These are phyloP conservation scores for Onygena corvina DNA, from an alignment of 2,329 filamentous ascomycete species.

Conservation along the genomic window DNA sequence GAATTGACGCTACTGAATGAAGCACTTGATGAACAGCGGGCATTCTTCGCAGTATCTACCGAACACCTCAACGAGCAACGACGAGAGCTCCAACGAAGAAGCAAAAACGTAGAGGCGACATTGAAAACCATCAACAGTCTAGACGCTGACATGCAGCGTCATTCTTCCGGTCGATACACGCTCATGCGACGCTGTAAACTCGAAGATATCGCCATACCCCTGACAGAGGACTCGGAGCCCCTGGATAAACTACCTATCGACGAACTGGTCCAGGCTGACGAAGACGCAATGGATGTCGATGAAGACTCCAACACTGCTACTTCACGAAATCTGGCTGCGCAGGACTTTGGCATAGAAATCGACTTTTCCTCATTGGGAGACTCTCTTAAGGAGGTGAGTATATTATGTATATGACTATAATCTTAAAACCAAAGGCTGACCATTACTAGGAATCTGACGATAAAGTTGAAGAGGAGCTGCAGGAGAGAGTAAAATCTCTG, in stretches of 20 bases:
- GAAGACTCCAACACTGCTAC: slow-evolving; percentile 45
- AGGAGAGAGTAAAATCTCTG: slow-evolving; percentile 64
- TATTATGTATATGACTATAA: slow-evolving; percentile 14
- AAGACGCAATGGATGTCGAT: slow-evolving; percentile 88
- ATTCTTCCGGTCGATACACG: slow-evolving; percentile 70
- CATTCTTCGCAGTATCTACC: slow-evolving; percentile 54
- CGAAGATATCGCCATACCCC: slow-evolving; percentile 78
- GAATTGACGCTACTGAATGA: slow-evolving; percentile 67
- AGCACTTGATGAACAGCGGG: slow-evolving; percentile 55
- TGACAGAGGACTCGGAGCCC: slow-evolving; percentile 55
- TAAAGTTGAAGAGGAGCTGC: slow-evolving; percentile 60
- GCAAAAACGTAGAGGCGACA: slow-evolving; percentile 65
- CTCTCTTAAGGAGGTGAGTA: slow-evolving; percentile 61
- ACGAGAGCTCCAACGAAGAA: slow-evolving; percentile 68
- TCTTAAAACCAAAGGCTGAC: slow-evolving; percentile 21
- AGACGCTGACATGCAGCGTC: slow-evolving; percentile 78
- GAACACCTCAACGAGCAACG: slow-evolving; percentile 69
- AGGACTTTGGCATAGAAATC: slow-evolving; percentile 84
- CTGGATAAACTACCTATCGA: slow-evolving; percentile 80
- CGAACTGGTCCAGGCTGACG: slow-evolving; percentile 63
- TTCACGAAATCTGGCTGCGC: slow-evolving; percentile 51
- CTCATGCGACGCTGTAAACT: slow-evolving; percentile 81
- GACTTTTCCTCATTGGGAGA: slow-evolving; percentile 74
- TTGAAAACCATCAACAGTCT: slow-evolving; percentile 63
- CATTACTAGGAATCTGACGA: slow-evolving; percentile 50